Conservation (phyloP, 2,329 filamentous ascomycete species). For the Arthrobotrys sphaeroides region DNA sequence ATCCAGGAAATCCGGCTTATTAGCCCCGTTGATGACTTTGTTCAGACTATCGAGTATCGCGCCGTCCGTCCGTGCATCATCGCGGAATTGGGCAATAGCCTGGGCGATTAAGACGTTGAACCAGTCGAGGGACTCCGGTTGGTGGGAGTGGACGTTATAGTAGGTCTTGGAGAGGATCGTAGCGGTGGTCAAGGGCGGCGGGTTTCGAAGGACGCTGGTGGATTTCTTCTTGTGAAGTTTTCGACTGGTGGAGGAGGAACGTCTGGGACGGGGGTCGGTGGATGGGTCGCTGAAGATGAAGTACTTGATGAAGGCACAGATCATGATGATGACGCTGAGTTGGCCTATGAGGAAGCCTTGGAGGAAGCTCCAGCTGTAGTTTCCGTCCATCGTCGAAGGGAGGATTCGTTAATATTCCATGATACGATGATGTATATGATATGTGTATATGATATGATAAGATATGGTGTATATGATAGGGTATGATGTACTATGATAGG, state of each 20-base stretch:
- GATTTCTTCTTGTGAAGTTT: conserved; percentile 68
- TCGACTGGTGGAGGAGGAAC: conserved; percentile 62
- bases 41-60: conserved; percentile 86
- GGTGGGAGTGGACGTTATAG: conserved; percentile 94
- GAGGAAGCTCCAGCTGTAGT: conserved; percentile 80
- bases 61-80: conserved; percentile 89
- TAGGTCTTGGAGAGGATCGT: conserved; percentile 97
- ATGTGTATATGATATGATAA: too few relatives aligned
- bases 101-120: conserved; percentile 98
- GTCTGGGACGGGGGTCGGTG: conserved; percentile 62
- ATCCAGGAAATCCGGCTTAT: conserved; percentile 88
- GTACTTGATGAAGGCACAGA: conserved; percentile 98
- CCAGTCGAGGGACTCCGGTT: conserved; percentile 97
- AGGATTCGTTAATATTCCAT: neutral
- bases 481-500: neutral
- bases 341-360: conserved; percentile 94
- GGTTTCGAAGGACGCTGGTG: conserved; percentile 76
- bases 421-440: neutral
- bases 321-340: conserved; percentile 86
- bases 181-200: conserved; percentile 83
- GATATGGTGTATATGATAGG: neutral
- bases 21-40: conserved; percentile 83
- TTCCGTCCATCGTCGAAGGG: neutral
- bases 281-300: conserved; percentile 95
- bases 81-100: conserved; percentile 92